Evolutionary conservation across 768 basidiomycete genomes (phyloP).

Genomic region (Inosperma sp.): DNA sequence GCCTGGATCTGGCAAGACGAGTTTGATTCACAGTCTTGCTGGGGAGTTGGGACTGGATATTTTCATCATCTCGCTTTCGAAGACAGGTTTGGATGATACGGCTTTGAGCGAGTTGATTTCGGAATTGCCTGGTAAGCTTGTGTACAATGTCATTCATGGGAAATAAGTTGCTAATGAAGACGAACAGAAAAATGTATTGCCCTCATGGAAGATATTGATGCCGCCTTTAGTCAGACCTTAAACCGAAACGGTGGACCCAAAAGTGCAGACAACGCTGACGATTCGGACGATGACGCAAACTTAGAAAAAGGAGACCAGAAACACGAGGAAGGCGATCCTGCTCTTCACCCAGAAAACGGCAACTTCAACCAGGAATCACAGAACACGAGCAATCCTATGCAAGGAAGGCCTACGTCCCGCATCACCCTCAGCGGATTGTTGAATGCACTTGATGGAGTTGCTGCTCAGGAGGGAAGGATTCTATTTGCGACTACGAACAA

Average conservation of each 20-base stretch:
- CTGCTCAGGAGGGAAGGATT: slow-evolving; percentile 78
- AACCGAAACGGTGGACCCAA: slow-evolving; percentile 39
- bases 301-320: slow-evolving; percentile 12
- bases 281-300: slow-evolving; percentile 16
- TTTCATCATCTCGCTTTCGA: slow-evolving; percentile 67
- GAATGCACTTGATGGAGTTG: slow-evolving; percentile 76
- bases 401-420: slow-evolving; percentile 21
- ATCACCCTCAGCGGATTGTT: slow-evolving; percentile 71
- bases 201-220: slow-evolving; percentile 84
- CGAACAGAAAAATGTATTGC: slow-evolving; percentile 59
- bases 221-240: slow-evolving; percentile 52
- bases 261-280: neutral
- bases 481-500: slow-evolving; percentile 79
- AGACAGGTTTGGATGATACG: slow-evolving; percentile 58
- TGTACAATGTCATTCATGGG: neutral
- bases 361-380: no score
- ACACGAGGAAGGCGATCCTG: slow-evolving; percentile 2
- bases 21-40: slow-evolving; percentile 69
- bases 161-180: neutral
- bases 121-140: slow-evolving; percentile 47
- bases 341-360: slow-evolving; percentile 20
- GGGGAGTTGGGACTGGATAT: slow-evolving; percentile 75
- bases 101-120: slow-evolving; percentile 54
- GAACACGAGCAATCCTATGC: no score
- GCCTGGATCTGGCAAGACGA: slow-evolving; percentile 77